Evolutionary conservation across 2,329 filamentous ascomycete genomes (phyloP).

Genomic region (Penicillium sp.): DNA sequence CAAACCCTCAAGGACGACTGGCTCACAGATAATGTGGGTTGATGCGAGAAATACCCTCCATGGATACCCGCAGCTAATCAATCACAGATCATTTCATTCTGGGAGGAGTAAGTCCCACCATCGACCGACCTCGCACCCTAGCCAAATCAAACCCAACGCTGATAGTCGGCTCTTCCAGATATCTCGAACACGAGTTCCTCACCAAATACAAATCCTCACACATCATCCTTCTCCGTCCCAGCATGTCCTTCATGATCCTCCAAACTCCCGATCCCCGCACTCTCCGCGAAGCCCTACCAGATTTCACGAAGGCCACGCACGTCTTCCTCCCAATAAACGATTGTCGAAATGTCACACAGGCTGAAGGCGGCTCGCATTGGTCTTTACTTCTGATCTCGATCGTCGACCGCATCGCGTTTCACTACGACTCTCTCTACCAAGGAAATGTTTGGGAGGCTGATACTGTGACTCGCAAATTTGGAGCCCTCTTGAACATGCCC

Average conservation of each 20-base stretch:
- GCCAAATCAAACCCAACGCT: conserved; percentile 5
- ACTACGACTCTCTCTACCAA: conserved; percentile 84
- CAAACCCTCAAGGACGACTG: conserved; percentile 87
- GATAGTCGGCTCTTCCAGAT: conserved; percentile 45
- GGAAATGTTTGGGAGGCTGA: conserved; percentile 74
- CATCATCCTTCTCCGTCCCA: conserved; percentile 86
- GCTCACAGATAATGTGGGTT: conserved; percentile 87
- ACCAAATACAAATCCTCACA: conserved; percentile 74
- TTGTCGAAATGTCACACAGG: conserved; percentile 67
- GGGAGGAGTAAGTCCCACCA: conserved; percentile 73
- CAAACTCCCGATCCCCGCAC: conserved; percentile 61
- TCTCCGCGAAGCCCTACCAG: conserved; percentile 68
- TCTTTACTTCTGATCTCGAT: conserved; percentile 85
- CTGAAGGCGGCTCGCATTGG: conserved; percentile 95
- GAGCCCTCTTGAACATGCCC: conserved; percentile 64
- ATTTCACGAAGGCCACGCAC: conserved; percentile 79
- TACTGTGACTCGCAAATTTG: conserved; percentile 66
- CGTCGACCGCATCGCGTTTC: conserved; percentile 87
- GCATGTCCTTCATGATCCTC: conserved; percentile 89
- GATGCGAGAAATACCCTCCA: conserved; percentile 2
- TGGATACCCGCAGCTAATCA: conserved; percentile 24
- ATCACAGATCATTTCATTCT: conserved; percentile 84
- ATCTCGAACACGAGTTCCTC: conserved; percentile 86
- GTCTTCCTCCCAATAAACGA: conserved; percentile 97
- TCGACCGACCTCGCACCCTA: background rate